Conservation (phyloP, 139 green algal species). For the Micromonas pusilla region DNA sequence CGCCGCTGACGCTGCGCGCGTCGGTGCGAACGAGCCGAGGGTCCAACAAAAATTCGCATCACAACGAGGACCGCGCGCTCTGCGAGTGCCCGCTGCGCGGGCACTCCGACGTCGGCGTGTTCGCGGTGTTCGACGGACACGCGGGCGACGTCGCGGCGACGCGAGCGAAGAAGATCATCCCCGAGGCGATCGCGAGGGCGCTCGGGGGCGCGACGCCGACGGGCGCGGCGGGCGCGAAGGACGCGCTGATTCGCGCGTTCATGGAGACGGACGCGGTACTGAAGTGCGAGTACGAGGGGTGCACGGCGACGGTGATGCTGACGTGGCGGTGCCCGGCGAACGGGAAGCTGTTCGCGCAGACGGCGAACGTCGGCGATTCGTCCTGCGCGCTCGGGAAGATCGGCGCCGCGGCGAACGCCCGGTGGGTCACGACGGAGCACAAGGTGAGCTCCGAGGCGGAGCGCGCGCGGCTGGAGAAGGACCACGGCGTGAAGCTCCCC, state of each 20-base stretch:
- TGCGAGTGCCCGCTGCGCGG: constrained; percentile 41
- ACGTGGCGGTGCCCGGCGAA: constrained; percentile 43
- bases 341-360: constrained; percentile 35
- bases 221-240: not conserved
- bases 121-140: constrained; percentile 61
- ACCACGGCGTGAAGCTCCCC: constrained; percentile 8
- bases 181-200: constrained; percentile 40
- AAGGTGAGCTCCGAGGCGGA: constrained; percentile 6
- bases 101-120: constrained; percentile 36
- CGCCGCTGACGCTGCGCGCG: no score
- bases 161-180: constrained; percentile 35
- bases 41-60: not conserved
- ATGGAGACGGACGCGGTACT: not conserved
- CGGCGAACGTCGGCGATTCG: constrained; percentile 67
- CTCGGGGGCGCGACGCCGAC: constrained; percentile 28
- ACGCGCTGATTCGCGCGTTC: not conserved
- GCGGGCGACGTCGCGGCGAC: constrained; percentile 45
- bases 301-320: constrained; percentile 63
- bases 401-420: not conserved
- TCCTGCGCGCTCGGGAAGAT: constrained; percentile 7
- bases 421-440: constrained; percentile 7
- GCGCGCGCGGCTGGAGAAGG: constrained; percentile 1
- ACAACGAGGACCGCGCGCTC: constrained; percentile 37
- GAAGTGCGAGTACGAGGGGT: constrained; percentile 44
- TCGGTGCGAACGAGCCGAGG: no score